These are phyloP conservation scores for Arthrobotrys sinensis DNA, from an alignment of 2,329 filamentous ascomycete species.

Conservation along the genomic window DNA sequence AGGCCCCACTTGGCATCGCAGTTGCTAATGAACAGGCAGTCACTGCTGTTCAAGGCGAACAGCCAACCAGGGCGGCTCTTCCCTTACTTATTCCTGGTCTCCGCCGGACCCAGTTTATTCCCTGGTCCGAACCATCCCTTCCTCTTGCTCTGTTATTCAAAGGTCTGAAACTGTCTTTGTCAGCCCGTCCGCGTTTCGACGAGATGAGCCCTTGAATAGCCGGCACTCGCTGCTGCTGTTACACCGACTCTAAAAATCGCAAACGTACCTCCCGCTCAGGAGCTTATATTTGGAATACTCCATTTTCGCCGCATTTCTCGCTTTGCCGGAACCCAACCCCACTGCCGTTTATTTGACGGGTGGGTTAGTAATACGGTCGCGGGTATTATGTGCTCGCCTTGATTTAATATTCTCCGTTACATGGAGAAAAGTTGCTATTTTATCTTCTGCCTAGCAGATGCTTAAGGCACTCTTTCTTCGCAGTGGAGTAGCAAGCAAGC, in stretches of 20 bases:
- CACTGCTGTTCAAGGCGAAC: slow-evolving; percentile 20
- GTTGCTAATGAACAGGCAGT: slow-evolving; percentile 45
- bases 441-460: slow-evolving; percentile 36
- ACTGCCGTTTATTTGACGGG: neutral
- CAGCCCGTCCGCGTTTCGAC: neutral
- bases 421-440: neutral
- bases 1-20: slow-evolving; percentile 49
- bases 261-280: neutral
- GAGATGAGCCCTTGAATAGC: slow-evolving; percentile 2
- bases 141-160: slow-evolving; percentile 7
- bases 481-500: slow-evolving; percentile 6
- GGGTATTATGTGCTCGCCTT: slow-evolving; percentile 27
- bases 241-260: neutral
- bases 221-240: neutral
- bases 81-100: slow-evolving; percentile 14
- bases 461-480: slow-evolving; percentile 23
- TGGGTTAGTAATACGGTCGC: slow-evolving; percentile 3
- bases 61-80: neutral
- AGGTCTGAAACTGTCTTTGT: neutral
- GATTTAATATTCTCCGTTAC: neutral
- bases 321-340: slow-evolving; percentile 2
- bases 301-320: slow-evolving; percentile 7
- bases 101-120: neutral
- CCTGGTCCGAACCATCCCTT: neutral
- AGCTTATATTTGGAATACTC: slow-evolving; percentile 21